These are phyloP conservation scores for Litsea cubeba DNA, from an alignment of 164 flowering plant genomes.

Conservation along the genomic window DNA sequence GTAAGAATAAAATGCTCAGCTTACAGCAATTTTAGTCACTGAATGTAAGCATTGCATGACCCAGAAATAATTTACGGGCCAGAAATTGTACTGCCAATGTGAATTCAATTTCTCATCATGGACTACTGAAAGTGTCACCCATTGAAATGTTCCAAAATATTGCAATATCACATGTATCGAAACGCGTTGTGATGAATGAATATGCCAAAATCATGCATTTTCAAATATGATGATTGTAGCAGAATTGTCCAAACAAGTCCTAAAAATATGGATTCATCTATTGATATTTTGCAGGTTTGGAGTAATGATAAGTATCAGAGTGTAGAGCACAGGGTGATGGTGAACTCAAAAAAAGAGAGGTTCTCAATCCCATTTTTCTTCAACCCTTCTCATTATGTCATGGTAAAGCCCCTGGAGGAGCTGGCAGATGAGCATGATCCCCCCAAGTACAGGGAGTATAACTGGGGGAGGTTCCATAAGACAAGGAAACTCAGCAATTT, in stretches of 20 bases:
- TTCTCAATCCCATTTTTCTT: constrained; percentile 66
- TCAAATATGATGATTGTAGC: background rate
- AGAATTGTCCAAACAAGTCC: background rate
- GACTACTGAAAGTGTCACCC: background rate
- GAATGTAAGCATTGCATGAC: too few species aligned
- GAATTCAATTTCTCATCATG: background rate
- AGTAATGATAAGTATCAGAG: constrained; percentile 61
- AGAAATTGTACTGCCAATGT: too few species aligned
- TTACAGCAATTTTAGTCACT: too few species aligned
- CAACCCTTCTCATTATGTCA: constrained; percentile 35
- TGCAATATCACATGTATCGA: background rate
- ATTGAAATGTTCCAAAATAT: background rate
- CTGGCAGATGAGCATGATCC: constrained; percentile 24
- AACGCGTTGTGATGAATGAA: background rate
- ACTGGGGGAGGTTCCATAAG: constrained; percentile 36
- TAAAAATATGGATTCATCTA: background rate
- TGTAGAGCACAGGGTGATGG: constrained; percentile 63
- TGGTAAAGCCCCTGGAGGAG: constrained; percentile 54
- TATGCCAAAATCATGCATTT: too few species aligned
- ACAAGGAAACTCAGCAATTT: constrained; percentile 32
- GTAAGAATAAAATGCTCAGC: too few species aligned
- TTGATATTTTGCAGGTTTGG: constrained; percentile 34
- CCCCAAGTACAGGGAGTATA: constrained; percentile 31
- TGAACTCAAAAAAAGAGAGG: constrained; percentile 50
- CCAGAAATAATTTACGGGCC: too few species aligned